Conservation (phyloP, 441 rosid genomes). For the Corymbia citriodora region DNA sequence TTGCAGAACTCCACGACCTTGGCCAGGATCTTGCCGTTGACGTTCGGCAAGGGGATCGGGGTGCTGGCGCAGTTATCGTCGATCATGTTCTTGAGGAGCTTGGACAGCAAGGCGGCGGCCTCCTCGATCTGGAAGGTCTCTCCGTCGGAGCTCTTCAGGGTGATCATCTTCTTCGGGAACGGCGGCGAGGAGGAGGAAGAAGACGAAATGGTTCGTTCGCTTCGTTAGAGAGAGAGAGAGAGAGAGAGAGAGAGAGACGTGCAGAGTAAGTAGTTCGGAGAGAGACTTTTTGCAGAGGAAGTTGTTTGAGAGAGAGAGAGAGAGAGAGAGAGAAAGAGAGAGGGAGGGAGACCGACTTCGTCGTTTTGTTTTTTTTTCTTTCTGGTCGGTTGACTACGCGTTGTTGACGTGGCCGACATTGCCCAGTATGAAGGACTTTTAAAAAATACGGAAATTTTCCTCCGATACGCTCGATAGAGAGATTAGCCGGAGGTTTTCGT, state of each 20-base stretch:
- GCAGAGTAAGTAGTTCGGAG: background rate
- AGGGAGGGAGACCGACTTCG: too few relatives aligned
- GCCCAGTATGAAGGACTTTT: background rate
- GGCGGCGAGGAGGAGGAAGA: background rate
- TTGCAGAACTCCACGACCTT: slow-evolving; percentile 1
- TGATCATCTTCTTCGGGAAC: background rate
- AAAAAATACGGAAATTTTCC: background rate
- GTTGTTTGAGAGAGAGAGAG: background rate
- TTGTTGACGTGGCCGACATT: background rate
- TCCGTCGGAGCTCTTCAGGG: slow-evolving; percentile 1
- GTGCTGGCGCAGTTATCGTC: background rate
- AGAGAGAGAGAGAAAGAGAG: background rate
- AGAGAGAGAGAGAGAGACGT: background rate
- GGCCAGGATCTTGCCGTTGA: background rate
- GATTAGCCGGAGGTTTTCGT: background rate
- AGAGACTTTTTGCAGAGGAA: background rate
- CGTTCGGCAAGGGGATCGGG: background rate
- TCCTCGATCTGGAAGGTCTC: background rate
- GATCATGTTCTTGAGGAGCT: background rate
- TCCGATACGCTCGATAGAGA: background rate
- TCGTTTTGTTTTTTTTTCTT: background rate
- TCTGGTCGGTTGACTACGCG: background rate
- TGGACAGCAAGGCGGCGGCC: background rate
- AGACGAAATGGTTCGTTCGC: background rate
- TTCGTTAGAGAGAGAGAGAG: background rate